These are phyloP conservation scores for Rhodotorula graminis DNA, from an alignment of 768 basidiomycete genomes.

Conservation along the genomic window DNA sequence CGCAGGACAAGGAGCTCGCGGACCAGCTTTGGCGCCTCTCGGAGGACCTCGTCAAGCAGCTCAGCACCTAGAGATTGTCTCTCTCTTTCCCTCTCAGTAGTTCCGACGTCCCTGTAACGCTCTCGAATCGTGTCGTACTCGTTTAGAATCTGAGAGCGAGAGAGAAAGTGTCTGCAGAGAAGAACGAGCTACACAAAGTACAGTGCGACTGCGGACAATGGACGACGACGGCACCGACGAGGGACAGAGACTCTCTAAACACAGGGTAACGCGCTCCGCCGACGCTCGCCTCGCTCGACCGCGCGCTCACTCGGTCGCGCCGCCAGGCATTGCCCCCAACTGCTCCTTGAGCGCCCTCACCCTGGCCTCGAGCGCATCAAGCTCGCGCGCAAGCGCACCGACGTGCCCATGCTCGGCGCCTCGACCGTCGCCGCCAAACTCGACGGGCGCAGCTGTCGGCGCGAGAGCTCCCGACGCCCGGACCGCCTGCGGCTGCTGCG, in stretches of 20 bases:
- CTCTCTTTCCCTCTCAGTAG: neutral
- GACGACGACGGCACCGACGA: no score
- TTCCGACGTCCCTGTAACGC: neutral
- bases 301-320: neutral
- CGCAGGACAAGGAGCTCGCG: constrained; percentile 27
- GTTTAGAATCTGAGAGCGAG: no score
- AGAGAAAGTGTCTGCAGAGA: neutral
- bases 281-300: no score
- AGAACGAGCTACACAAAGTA: neutral
- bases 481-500: neutral
- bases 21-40: constrained; percentile 38
- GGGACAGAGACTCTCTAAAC: neutral
- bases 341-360: constrained; percentile 42
- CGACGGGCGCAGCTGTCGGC: neutral
- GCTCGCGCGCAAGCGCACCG: constrained; percentile 53
- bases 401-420: constrained; percentile 39
- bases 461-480: neutral
- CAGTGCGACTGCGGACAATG: neutral
- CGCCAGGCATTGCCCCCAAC: neutral
- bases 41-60: constrained; percentile 48
- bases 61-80: neutral
- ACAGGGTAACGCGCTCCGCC: no score
- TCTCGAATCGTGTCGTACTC: neutral
- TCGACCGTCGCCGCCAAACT: neutral
- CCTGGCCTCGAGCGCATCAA: constrained; percentile 57